Base-by-base conservation (phyloP, 768 basidiomycete genomes). In the Tulasnella sp. region DNA sequence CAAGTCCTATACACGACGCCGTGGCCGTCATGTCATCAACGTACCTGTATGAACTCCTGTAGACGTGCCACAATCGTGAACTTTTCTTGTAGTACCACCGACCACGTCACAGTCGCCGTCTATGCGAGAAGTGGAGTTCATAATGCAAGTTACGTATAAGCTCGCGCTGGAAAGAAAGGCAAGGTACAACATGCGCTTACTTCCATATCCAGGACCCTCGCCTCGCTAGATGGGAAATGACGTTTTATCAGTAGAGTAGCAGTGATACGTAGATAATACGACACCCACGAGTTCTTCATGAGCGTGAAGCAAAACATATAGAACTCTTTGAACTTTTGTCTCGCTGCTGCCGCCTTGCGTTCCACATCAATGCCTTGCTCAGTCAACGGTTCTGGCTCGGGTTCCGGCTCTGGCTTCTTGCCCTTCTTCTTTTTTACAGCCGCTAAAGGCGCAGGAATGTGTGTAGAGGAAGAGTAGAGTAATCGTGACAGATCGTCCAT, bases 191-290 rank as follows among this genome's bases (percentile, higher is more conserved):
- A n/a, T n/a, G 21, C 5, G 64, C 73, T 65, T 62, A 85, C 86
- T 73, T 90, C 87, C 76, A 90, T 85, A 53, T 89, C 87, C 62
- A 89, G 80, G 67, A 87, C 89, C 63, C 81, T 78, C 19, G 80
- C 80, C 68, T 79, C 77, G 67, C 86, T 88, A 45, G 42, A 11
- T 41, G 15, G 9, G 41, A 49, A 19, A 55, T 49, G 15, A 48
- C 43, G 27, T 17, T 42, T n/a, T 10, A 48, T 25, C 54, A 54
- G 57, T 7, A 29, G 15, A 25, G 4, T 46, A 48, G 7, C 9
- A 46, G 25, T 46, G 25, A 21, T 10, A 52, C 25, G 50, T 29
- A n/a, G 49, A 38, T 1, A 63, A 41, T n/a, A 29, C 34, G 41
- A 41, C 46, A 78, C 84, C 68, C 70, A 91, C 85, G 79, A 76